Conservation (phyloP, 805 yeast species). For the Babjeviella inositovora region DNA sequence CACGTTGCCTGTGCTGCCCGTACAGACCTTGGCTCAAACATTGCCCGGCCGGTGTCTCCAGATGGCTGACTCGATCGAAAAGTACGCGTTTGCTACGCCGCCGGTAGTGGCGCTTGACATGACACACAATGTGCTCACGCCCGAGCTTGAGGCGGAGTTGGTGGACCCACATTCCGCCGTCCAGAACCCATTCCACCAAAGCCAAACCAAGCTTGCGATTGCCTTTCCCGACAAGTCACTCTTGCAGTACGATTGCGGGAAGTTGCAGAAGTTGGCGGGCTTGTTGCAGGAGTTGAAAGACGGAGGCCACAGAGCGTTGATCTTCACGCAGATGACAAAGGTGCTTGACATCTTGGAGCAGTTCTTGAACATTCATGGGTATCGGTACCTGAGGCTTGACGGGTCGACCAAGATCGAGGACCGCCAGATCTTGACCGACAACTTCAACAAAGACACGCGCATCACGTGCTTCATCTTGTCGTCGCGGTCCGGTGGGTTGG, state of each 20-base stretch:
- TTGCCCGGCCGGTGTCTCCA: slow-evolving; percentile 10
- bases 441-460: slow-evolving; percentile 74
- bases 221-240: slow-evolving; percentile 94
- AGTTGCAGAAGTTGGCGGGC: slow-evolving; percentile 69
- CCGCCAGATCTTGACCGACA: slow-evolving; percentile 84
- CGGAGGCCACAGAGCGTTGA: slow-evolving; percentile 85
- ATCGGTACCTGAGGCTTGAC: slow-evolving; percentile 85
- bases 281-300: slow-evolving; percentile 65
- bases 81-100: slow-evolving; percentile 82
- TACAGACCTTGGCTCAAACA: slow-evolving; percentile 26
- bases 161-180: slow-evolving; percentile 10
- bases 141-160: slow-evolving; percentile 11
- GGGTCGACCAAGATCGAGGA: slow-evolving; percentile 97
- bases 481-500: slow-evolving; percentile 96
- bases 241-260: slow-evolving; percentile 93
- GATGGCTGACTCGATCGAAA: slow-evolving; percentile 41
- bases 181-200: slow-evolving; percentile 51
- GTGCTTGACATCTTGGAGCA: slow-evolving; percentile 88
- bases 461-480: slow-evolving; percentile 87
- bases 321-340: slow-evolving; percentile 96
- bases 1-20: slow-evolving; percentile 20
- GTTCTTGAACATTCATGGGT: slow-evolving; percentile 87
- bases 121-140: slow-evolving; percentile 32
- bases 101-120: slow-evolving; percentile 65
- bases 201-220: slow-evolving; percentile 77